These are phyloP conservation scores for Dicorynia guianensis DNA, from an alignment of 306 rosid genomes.

Conservation along the genomic window DNA sequence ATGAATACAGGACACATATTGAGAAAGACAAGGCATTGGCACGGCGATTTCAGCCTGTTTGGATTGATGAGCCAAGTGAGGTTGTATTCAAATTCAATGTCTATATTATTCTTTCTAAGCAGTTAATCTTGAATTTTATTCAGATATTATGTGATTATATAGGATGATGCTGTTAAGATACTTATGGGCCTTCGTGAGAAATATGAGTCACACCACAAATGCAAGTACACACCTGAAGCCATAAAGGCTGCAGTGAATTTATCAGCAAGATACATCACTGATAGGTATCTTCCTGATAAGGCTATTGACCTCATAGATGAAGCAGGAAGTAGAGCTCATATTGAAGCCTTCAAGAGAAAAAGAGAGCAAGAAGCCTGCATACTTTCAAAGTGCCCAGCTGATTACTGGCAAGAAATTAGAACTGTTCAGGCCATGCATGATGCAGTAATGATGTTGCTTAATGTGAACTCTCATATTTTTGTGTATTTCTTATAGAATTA, in stretches of 20 bases:
- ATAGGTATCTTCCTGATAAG: conserved; percentile 97
- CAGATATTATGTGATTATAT: conserved; percentile 32
- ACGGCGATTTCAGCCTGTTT: conserved; percentile 89
- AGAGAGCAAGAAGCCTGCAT: conserved; percentile 61
- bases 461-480: conserved; percentile 22
- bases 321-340: conserved; percentile 94
- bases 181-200: conserved; percentile 73
- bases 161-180: conserved; percentile 76
- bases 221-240: conserved; percentile 76
- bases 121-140: conserved; percentile 32
- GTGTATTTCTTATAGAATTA: conserved; percentile 14
- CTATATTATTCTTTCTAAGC: conserved; percentile 22
- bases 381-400: conserved; percentile 71
- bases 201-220: conserved; percentile 80
- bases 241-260: conserved; percentile 74
- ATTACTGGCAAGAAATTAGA: conserved; percentile 85
- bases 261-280: conserved; percentile 75
- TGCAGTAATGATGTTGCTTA: conserved; percentile 61
- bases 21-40: conserved; percentile 92
- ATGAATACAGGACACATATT: conserved; percentile 82
- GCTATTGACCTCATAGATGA: conserved; percentile 97
- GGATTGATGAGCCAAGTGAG: conserved; percentile 88
- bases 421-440: conserved; percentile 78
- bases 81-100: conserved; percentile 49
- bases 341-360: conserved; percentile 74